phyloP scores from a whole-genome alignment of 345 rosid species.

The Corchorus capsularis region DNA sequence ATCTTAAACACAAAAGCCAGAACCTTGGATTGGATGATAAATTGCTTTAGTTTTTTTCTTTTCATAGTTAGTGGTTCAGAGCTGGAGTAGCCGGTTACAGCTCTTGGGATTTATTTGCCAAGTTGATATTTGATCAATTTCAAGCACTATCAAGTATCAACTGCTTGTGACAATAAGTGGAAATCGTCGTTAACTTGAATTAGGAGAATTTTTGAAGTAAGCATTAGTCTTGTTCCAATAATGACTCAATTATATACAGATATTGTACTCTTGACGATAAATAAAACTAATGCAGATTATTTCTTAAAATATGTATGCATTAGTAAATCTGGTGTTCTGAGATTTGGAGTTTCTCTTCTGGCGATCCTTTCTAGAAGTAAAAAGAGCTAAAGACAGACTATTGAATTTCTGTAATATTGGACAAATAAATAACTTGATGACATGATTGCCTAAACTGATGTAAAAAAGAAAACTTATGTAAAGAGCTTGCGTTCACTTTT shows the following conservation, averaged over 20 bases:
- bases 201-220: too few relatives aligned
- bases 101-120: neutral
- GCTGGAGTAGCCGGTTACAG: neutral
- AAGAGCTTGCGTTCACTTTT: conserved; percentile 44
- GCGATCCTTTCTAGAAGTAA: neutral
- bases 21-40: neutral
- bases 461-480: conserved; percentile 27
- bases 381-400: neutral
- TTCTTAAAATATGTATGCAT: too few relatives aligned
- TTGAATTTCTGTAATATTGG: neutral
- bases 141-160: too few relatives aligned
- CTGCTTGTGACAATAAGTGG: too few relatives aligned
- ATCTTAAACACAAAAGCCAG: neutral
- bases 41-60: neutral
- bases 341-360: neutral
- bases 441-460: neutral
- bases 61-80: neutral
- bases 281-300: too few relatives aligned
- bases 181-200: too few relatives aligned
- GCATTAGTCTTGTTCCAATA: too few relatives aligned
- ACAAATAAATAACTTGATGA: neutral
- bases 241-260: too few relatives aligned
- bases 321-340: neutral
- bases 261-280: too few relatives aligned
- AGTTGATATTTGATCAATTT: neutral